Conservation (phyloP, 768 basidiomycete genomes). For the Agrocybe pediades region DNA sequence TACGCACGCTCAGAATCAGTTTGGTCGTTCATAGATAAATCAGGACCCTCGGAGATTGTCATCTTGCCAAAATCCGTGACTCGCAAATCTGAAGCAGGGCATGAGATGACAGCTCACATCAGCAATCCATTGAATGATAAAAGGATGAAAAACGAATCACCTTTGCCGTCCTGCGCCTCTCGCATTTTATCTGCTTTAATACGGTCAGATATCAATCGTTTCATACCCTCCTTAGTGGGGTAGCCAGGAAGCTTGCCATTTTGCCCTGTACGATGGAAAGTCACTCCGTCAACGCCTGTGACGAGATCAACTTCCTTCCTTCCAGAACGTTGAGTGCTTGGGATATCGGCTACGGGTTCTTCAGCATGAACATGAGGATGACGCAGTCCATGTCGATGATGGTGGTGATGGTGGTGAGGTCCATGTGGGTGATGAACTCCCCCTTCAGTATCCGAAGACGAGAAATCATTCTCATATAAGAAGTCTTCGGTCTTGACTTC, state of each 20-base stretch:
- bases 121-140: not conserved
- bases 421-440: not conserved
- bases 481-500: constrained; percentile 4
- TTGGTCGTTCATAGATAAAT: not conserved
- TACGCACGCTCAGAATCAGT: not conserved
- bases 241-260: constrained; percentile 22
- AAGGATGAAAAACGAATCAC: not conserved
- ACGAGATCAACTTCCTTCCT: not conserved
- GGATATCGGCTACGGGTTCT: not conserved
- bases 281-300: constrained; percentile 8
- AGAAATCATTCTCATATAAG: constrained; percentile 8
- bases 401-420: too few relatives aligned
- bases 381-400: too few relatives aligned
- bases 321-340: not conserved
- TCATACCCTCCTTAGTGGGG: constrained; percentile 17
- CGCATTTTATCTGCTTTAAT: constrained; percentile 19
- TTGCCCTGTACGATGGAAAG: constrained; percentile 1
- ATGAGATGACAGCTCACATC: not conserved
- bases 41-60: not conserved
- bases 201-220: constrained; percentile 19
- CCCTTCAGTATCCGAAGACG: not conserved
- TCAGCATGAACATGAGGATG: too few relatives aligned
- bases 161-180: not conserved
- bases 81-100: not conserved
- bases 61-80: not conserved